These are phyloP conservation scores for Tetrapisispora arboricola DNA, from an alignment of 805 yeast genomes.

Conservation along the genomic window DNA sequence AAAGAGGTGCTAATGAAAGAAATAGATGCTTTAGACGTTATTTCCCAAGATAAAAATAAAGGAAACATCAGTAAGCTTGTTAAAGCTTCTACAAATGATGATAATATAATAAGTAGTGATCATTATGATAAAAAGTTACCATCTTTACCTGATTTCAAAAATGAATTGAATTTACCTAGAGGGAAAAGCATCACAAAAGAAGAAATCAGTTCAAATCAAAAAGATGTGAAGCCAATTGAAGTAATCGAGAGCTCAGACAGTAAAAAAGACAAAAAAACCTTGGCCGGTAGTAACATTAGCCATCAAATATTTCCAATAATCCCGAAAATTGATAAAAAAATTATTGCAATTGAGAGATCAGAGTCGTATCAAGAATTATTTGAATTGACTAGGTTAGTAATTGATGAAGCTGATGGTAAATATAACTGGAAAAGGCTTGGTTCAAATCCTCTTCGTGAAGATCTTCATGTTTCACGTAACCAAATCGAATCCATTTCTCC, in stretches of 20 bases:
- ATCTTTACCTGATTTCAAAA: neutral
- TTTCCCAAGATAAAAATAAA: no score
- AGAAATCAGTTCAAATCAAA: neutral
- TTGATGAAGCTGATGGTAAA: conserved; percentile 27
- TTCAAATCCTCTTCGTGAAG: conserved; percentile 8
- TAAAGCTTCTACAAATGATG: neutral
- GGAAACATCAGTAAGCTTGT: neutral
- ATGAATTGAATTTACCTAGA: no score
- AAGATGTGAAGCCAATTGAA: neutral
- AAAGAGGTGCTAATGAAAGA: neutral
- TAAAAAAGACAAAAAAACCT: neutral
- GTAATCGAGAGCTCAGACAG: neutral
- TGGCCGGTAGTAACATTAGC: neutral
- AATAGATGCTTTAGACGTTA: no score
- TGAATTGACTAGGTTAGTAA: conserved; percentile 23
- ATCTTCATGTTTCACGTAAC: neutral
- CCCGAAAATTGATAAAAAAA: conserved; percentile 6
- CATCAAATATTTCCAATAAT: conserved; percentile 13
- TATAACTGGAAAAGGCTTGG: conserved; percentile 26
- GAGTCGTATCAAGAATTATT: conserved; percentile 25
- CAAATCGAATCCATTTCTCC: neutral
- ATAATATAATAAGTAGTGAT: neutral
- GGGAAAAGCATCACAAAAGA: no score
- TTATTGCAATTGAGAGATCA: conserved; percentile 16
- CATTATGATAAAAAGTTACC: neutral